Evolutionary conservation across 2,329 filamentous ascomycete genomes (phyloP).

Genomic region (Epichloe elymi): DNA sequence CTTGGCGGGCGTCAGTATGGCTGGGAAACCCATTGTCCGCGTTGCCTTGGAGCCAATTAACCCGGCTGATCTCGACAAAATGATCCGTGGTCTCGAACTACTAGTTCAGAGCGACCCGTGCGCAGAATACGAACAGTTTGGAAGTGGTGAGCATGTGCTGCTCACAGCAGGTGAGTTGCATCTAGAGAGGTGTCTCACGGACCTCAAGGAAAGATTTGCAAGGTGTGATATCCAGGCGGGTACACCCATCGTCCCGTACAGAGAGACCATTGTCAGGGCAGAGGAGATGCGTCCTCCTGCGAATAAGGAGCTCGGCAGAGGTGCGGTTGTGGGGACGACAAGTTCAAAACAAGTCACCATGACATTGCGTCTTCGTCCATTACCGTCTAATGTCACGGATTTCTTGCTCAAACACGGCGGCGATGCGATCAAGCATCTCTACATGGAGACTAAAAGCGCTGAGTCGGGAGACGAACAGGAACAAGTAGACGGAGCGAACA

Average conservation of each 20-base stretch:
- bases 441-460: slow-evolving; percentile 48
- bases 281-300: slow-evolving; percentile 85
- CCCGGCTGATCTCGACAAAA: slow-evolving; percentile 82
- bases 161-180: slow-evolving; percentile 90
- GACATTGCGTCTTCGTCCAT: slow-evolving; percentile 60
- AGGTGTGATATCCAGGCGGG: slow-evolving; percentile 90
- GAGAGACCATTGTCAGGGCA: slow-evolving; percentile 77
- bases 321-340: slow-evolving; percentile 61
- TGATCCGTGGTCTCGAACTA: slow-evolving; percentile 77
- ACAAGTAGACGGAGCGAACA: slow-evolving; percentile 20
- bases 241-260: slow-evolving; percentile 87
- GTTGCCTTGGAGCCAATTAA: slow-evolving; percentile 91
- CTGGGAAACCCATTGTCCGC: slow-evolving; percentile 81
- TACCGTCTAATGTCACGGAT: slow-evolving; percentile 67
- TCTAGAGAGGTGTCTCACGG: slow-evolving; percentile 84
- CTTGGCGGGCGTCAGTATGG: slow-evolving; percentile 69
- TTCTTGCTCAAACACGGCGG: slow-evolving; percentile 71
- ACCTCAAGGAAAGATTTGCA: slow-evolving; percentile 84
- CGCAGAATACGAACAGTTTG: slow-evolving; percentile 86
- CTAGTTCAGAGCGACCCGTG: slow-evolving; percentile 93
- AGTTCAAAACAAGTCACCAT: slow-evolving; percentile 78
- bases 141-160: slow-evolving; percentile 88
- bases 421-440: slow-evolving; percentile 64
- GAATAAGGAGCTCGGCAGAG: slow-evolving; percentile 76
- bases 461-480: slow-evolving; percentile 18